Evolutionary conservation across 768 basidiomycete genomes (phyloP).

Genomic region (Termitomyces sp.): DNA sequence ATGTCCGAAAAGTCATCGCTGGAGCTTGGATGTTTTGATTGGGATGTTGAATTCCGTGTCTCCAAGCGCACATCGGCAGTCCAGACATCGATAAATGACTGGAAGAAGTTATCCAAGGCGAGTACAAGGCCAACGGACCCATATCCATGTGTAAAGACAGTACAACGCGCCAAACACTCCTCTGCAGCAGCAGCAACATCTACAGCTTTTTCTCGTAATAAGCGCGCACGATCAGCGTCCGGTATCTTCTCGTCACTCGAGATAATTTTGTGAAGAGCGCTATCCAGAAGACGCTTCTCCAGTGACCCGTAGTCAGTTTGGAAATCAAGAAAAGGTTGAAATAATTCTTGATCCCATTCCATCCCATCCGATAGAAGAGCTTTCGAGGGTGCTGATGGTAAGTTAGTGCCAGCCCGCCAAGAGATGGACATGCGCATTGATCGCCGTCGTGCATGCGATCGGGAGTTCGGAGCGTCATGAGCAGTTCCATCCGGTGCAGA

Average conservation of each 20-base stretch:
- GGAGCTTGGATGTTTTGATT: conserved; percentile 28
- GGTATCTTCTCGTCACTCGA: conserved; percentile 38
- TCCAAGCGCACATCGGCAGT: conserved; percentile 49
- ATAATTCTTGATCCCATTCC: conserved; percentile 90
- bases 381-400: conserved; percentile 26
- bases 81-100: conserved; percentile 67
- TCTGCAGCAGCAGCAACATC: conserved; percentile 79
- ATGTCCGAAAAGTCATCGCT: conserved; percentile 72
- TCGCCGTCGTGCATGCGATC: conserved; percentile 44
- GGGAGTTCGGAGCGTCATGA: conserved; percentile 18
- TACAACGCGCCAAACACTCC: conserved; percentile 73
- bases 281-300: conserved; percentile 70
- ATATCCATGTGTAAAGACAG: conserved; percentile 87
- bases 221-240: conserved; percentile 52
- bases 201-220: conserved; percentile 71
- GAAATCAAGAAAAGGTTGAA: conserved; percentile 91
- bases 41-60: conserved; percentile 27
- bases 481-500: conserved; percentile 19
- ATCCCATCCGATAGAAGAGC: conserved; percentile 33
- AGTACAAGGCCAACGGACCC: conserved; percentile 72
- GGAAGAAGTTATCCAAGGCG: conserved; percentile 70
- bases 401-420: conserved; percentile 43
- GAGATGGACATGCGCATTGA: conserved; percentile 69
- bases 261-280: conserved; percentile 50
- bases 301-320: conserved; percentile 82